These are phyloP conservation scores for Tilletia horrida DNA, from an alignment of 1,284 basidiomycete species.

Conservation along the genomic window DNA sequence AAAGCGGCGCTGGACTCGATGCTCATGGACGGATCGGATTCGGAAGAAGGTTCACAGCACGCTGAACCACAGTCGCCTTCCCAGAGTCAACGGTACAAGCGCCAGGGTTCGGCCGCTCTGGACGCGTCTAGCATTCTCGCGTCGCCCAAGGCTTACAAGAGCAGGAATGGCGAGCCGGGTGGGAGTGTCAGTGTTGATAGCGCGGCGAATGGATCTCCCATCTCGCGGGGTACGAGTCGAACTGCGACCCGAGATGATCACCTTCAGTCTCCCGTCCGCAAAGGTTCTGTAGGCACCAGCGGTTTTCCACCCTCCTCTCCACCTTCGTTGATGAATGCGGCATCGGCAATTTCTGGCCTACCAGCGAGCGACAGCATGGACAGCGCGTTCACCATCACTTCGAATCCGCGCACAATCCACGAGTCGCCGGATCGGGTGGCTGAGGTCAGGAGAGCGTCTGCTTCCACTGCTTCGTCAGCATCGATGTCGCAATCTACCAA, in stretches of 20 bases:
- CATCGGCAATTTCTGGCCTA: not conserved
- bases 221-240: too few relatives aligned
- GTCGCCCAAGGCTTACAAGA: too few relatives aligned
- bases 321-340: not conserved
- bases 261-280: constrained; percentile 1
- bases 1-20: constrained; percentile 4
- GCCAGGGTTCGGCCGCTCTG: too few relatives aligned
- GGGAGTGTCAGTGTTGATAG: too few relatives aligned
- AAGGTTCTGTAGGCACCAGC: not conserved
- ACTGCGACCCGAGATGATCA: too few relatives aligned
- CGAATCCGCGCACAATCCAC: constrained; percentile 10
- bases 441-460: not conserved
- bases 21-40: constrained; percentile 2
- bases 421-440: constrained; percentile 5
- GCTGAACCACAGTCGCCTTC: not conserved
- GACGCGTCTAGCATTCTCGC: too few relatives aligned
- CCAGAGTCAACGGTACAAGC: too few relatives aligned
- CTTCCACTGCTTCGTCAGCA: not conserved
- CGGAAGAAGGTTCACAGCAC: not conserved
- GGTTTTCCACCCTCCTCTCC: not conserved
- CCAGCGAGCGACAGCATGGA: not conserved
- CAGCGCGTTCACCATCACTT: constrained; percentile 11
- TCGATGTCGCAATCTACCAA: not conserved
- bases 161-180: too few relatives aligned
- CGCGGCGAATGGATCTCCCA: too few relatives aligned